A percentile compares a stretch with the other conserved stretches of the same genome.
Conservation (phyloP, 2,329 filamentous ascomycete genomes). For the Paecilomyces sp. region DNA sequence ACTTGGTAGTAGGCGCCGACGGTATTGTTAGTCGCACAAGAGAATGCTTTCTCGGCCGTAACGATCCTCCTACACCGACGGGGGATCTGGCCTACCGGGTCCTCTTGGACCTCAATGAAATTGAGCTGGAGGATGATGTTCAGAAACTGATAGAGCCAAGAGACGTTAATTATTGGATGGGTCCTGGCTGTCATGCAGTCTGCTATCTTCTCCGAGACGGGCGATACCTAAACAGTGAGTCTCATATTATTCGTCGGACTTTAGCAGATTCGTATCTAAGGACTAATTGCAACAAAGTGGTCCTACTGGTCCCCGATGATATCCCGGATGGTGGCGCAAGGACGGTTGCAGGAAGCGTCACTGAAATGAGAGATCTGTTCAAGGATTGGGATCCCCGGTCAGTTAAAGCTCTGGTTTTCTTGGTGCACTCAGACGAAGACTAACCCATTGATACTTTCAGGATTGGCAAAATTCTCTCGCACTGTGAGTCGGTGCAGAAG, state of each 20-base stretch:
- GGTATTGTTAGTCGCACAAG: slow-evolving; percentile 57
- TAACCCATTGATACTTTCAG: slow-evolving; percentile 8
- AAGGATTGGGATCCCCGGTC: slow-evolving; percentile 51
- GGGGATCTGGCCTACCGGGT: slow-evolving; percentile 58
- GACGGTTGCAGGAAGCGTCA: slow-evolving; percentile 42
- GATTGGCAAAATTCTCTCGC: slow-evolving; percentile 48
- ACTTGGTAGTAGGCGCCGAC: slow-evolving; percentile 58
- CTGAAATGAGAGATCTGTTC: slow-evolving; percentile 49
- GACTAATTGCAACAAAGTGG: slow-evolving; percentile 31
- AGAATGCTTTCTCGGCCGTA: slow-evolving; percentile 38
- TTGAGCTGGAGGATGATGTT: background rate
- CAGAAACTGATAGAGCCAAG: background rate
- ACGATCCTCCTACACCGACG: slow-evolving; percentile 48
- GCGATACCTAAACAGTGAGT: background rate
- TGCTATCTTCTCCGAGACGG: background rate
- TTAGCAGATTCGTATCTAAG: background rate
- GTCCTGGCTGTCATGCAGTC: background rate
- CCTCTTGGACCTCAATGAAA: background rate
- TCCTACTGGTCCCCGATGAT: slow-evolving; percentile 58
- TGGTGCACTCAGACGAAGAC: background rate
- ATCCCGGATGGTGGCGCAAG: slow-evolving; percentile 48
- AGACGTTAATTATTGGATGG: background rate
- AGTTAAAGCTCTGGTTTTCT: background rate
- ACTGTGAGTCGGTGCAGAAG: slow-evolving; percentile 54
- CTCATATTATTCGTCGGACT: background rate